phyloP scores from a whole-genome alignment of 768 basidiomycete species.

The Butyriboletus loyo region DNA sequence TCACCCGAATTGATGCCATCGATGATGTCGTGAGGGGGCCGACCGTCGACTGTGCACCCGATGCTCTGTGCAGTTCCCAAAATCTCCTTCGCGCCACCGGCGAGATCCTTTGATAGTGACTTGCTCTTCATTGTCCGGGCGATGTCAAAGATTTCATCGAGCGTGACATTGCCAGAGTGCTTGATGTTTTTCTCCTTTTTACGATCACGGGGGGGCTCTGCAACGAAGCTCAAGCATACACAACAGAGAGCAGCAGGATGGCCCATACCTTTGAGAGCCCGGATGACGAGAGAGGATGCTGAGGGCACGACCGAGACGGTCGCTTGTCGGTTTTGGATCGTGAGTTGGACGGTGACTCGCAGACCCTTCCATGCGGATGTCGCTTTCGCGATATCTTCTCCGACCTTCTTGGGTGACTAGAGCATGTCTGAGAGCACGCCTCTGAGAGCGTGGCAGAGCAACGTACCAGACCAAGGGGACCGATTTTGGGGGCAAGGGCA shows the following conservation, averaged over 20 bases:
- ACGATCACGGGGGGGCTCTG: conserved; percentile 97
- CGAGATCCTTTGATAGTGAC: conserved; percentile 88
- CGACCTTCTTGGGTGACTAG: conserved; percentile 99
- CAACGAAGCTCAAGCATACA: neutral
- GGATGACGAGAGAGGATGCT: conserved; percentile 96
- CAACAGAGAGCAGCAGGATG: neutral
- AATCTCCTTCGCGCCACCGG: conserved; percentile 94
- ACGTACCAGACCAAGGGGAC: conserved; percentile 97
- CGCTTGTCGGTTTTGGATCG: conserved; percentile 99
- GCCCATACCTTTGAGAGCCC: conserved; percentile 92
- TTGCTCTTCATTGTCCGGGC: conserved; percentile 95
- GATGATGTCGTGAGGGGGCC: conserved; percentile 89
- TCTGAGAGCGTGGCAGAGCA: neutral
- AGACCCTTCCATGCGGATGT: conserved; percentile 99
- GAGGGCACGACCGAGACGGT: conserved; percentile 95
- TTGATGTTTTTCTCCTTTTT: conserved; percentile 99
- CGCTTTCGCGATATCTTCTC: conserved; percentile 99
- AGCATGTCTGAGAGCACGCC: conserved; percentile 10
- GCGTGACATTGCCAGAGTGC: conserved; percentile 89
- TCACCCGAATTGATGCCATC: conserved; percentile 83
- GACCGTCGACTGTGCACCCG: conserved; percentile 94
- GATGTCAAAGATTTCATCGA: conserved; percentile 93
- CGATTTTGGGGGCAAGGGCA: conserved; percentile 98
- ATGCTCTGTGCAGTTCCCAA: conserved; percentile 95
- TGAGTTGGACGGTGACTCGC: conserved; percentile 97